phyloP scores from a whole-genome alignment of 148 eudicot genomes.

The Rhododendron henanense region DNA sequence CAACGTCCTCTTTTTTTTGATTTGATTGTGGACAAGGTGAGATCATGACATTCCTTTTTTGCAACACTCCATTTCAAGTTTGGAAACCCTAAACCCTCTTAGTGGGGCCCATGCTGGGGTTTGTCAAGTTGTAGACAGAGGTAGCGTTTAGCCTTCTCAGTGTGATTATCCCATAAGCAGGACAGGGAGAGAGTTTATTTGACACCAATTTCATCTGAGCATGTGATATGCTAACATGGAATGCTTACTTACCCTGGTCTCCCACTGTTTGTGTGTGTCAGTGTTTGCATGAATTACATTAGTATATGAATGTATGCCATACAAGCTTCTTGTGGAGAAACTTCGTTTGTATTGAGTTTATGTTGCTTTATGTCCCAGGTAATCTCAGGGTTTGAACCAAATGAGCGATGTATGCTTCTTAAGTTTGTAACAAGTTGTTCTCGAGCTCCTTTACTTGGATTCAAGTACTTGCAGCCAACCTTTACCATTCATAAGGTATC shows the following conservation, averaged over 20 bases:
- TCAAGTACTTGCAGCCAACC: slow-evolving; percentile 89
- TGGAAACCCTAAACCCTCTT: not conserved
- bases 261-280: not conserved
- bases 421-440: slow-evolving; percentile 98
- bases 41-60: not conserved
- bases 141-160: not conserved
- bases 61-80: not conserved
- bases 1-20: too few relatives aligned
- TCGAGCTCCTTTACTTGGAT: slow-evolving; percentile 93
- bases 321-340: not conserved
- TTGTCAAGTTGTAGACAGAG: not conserved
- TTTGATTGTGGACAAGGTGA: not conserved
- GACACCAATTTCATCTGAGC: not conserved
- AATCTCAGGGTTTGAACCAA: slow-evolving; percentile 68
- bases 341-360: not conserved
- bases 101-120: not conserved
- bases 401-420: slow-evolving; percentile 81
- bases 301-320: not conserved
- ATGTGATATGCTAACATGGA: not conserved
- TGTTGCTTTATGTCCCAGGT: slow-evolving; percentile 44
- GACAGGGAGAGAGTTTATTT: not conserved
- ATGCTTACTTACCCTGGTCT: not conserved
- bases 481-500: slow-evolving; percentile 94
- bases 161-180: not conserved
- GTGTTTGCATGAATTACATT: not conserved